These are phyloP conservation scores for Calonectria pauciramosa DNA, from an alignment of 2,329 filamentous ascomycete genomes.

Conservation along the genomic window DNA sequence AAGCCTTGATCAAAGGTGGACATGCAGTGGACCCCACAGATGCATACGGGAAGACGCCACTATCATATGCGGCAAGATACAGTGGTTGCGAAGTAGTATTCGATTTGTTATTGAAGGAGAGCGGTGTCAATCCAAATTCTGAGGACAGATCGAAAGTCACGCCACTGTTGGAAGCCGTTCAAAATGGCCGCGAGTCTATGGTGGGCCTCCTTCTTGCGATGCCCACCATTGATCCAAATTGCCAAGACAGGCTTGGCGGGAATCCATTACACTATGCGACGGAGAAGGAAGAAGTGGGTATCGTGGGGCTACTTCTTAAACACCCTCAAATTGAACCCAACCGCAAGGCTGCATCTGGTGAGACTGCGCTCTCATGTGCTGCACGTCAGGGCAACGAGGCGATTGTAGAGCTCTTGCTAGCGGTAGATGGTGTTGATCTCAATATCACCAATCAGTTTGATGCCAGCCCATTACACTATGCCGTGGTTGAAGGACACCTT, in stretches of 20 bases:
- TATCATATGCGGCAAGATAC: neutral
- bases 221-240: neutral
- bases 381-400: neutral
- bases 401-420: neutral
- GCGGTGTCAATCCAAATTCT: no score
- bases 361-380: neutral
- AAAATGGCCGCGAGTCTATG: neutral
- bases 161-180: no score
- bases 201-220: neutral
- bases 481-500: no score
- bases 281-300: no score
- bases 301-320: no score
- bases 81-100: no score
- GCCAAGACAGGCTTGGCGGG: no score
- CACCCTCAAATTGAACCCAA: neutral
- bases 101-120: no score
- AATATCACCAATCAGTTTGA: neutral
- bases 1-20: neutral
- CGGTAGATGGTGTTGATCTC: neutral
- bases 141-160: no score
- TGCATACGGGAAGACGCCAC: neutral
- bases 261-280: no score
- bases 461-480: no score
- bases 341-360: neutral
- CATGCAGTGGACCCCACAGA: neutral